These are phyloP conservation scores for Gracilaria gracilis DNA, from an alignment of 23 red algal species.

Conservation along the genomic window DNA sequence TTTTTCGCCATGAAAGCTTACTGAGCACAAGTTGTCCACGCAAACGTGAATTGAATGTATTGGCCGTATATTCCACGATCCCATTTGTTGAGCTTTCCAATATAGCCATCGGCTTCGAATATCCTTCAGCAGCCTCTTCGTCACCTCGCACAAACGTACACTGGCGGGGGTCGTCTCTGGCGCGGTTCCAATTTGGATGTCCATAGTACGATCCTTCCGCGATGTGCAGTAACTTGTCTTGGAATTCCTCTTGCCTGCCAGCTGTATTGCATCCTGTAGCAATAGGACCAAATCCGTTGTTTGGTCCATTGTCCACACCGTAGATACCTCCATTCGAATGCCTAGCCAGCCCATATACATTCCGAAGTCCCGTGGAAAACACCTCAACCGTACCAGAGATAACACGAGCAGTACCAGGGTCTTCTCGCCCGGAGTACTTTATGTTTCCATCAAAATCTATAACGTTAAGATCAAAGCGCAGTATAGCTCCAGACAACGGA, in stretches of 20 bases:
- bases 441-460: constrained; percentile 67
- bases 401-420: constrained; percentile 51
- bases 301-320: constrained; percentile 74
- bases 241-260: constrained; percentile 29
- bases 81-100: constrained; percentile 70
- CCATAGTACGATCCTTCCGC: constrained; percentile 65
- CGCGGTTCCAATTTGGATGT: constrained; percentile 80
- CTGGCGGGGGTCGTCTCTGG: constrained; percentile 60
- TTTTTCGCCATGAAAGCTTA: constrained; percentile 66
- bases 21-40: constrained; percentile 51
- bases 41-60: constrained; percentile 54
- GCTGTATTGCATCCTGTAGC: constrained; percentile 48
- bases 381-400: constrained; percentile 47
- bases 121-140: constrained; percentile 18
- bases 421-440: constrained; percentile 33
- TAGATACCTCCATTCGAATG: constrained; percentile 63
- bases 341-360: constrained; percentile 52
- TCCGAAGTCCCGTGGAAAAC: constrained; percentile 59
- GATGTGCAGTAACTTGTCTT: constrained; percentile 60
- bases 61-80: constrained; percentile 77
- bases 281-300: constrained; percentile 68
- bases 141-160: constrained; percentile 57
- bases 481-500: constrained; percentile 61
- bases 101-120: constrained; percentile 41
- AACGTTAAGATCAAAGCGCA: constrained; percentile 26